Evolutionary conservation across 2,329 filamentous ascomycete species (phyloP).

Genomic region (Microcera coccophila): DNA sequence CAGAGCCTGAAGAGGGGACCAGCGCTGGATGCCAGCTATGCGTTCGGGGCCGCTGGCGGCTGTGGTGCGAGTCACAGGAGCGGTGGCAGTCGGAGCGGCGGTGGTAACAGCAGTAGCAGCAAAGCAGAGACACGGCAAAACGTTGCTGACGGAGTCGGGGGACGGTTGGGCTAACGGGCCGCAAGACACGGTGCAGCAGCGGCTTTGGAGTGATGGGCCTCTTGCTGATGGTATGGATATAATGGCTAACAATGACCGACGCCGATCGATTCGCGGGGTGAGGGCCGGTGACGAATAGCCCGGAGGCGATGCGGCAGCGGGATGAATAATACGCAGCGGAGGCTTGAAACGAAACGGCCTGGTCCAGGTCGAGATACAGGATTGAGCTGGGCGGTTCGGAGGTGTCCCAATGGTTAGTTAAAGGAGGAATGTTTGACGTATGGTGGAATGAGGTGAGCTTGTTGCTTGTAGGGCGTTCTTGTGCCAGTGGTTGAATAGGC

Average conservation of each 20-base stretch:
- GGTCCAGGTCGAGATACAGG: not conserved
- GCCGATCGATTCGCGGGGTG: too few relatives aligned
- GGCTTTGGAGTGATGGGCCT: too few relatives aligned
- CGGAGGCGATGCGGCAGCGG: too few relatives aligned
- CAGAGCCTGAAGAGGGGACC: not conserved
- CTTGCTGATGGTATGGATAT: too few relatives aligned
- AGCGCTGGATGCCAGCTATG: not conserved
- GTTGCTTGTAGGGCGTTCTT: conserved; percentile 3
- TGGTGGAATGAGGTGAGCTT: conserved; percentile 28
- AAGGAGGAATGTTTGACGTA: conserved; percentile 26
- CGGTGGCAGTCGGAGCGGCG: not conserved
- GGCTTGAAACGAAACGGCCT: not conserved
- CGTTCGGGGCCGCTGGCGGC: not conserved
- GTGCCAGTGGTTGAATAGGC: too few relatives aligned
- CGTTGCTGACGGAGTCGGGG: too few relatives aligned
- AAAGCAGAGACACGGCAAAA: not conserved
- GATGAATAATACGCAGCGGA: not conserved
- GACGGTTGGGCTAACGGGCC: too few relatives aligned
- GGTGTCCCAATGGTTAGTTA: not conserved
- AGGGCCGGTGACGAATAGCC: too few relatives aligned
- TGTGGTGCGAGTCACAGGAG: not conserved
- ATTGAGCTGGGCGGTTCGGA: not conserved
- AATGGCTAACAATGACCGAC: too few relatives aligned
- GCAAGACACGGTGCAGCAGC: too few relatives aligned
- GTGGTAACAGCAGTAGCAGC: not conserved